Percentiles rank a stretch among this genome's conserved stretches.
Conservation (phyloP, 441 rosid species). For the Populus hybrid region DNA sequence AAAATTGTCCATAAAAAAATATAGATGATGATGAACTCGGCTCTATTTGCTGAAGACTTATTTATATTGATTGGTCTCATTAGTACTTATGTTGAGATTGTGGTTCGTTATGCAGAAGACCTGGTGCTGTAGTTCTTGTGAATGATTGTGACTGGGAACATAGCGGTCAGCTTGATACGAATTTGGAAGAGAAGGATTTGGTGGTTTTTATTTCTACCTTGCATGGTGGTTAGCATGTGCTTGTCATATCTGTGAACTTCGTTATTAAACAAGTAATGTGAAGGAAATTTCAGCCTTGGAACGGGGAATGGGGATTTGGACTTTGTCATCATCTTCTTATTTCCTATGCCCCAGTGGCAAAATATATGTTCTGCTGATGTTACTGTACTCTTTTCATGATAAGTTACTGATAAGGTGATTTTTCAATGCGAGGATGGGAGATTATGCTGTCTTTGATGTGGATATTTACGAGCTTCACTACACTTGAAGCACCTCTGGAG, state of each 20-base stretch:
- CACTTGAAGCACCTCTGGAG: not conserved
- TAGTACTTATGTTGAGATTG: not conserved
- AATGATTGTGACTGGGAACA: constrained; percentile 98
- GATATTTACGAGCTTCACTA: too few species aligned
- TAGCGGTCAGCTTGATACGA: constrained; percentile 79
- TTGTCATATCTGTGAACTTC: not conserved
- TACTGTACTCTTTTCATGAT: not conserved
- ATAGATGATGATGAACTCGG: not conserved
- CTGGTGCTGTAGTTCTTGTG: constrained; percentile 83
- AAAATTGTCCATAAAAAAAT: too few species aligned
- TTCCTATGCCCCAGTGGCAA: not conserved
- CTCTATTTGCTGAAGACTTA: not conserved
- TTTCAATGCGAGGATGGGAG: not conserved
- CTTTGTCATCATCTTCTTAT: not conserved
- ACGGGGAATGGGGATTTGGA: not conserved
- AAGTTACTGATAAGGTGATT: too few species aligned
- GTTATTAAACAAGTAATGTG: not conserved
- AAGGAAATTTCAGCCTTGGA: not conserved
- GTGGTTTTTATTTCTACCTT: constrained; percentile 91
- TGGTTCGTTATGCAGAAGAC: constrained; percentile 50
- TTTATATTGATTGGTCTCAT: not conserved
- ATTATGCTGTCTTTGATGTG: not conserved
- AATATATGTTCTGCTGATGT: not conserved
- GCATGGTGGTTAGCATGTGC: constrained; percentile 65
- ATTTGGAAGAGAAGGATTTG: constrained; percentile 72